phyloP scores from a whole-genome alignment of 352 stramenopile genomes.

The Pythium brachiatum region DNA sequence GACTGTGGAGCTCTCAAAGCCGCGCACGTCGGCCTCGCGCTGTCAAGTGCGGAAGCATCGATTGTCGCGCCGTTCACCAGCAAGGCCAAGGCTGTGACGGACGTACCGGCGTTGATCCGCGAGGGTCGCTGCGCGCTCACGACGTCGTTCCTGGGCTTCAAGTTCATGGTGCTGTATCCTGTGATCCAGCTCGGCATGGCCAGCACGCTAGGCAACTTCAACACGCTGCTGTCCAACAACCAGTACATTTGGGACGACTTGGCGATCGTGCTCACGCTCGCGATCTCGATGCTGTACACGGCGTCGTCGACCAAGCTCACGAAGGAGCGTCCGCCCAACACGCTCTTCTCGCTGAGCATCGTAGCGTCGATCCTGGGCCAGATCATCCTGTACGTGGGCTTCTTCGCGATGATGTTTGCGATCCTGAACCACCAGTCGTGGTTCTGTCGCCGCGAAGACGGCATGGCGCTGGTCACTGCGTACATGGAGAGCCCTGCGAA shows the following conservation, averaged over 20 bases:
- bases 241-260: conserved; percentile 65
- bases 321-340: conserved; percentile 34
- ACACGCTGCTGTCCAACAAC: conserved; percentile 49
- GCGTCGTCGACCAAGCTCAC: conserved; percentile 31
- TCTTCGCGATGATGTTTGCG: conserved; percentile 41
- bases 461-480: conserved; percentile 12
- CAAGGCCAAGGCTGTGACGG: conserved; percentile 68
- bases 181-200: conserved; percentile 51
- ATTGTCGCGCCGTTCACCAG: conserved; percentile 88
- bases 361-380: conserved; percentile 49
- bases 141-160: conserved; percentile 51
- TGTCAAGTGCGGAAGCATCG: conserved; percentile 82
- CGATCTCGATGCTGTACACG: conserved; percentile 58
- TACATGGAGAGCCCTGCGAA: background rate
- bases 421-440: conserved; percentile 33
- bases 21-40: conserved; percentile 83
- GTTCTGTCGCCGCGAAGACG: conserved; percentile 46
- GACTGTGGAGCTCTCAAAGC: conserved; percentile 84
- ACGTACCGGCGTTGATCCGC: conserved; percentile 71
- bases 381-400: conserved; percentile 39
- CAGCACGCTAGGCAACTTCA: conserved; percentile 26
- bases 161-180: conserved; percentile 63
- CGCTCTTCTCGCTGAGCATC: conserved; percentile 53
- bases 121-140: conserved; percentile 82
- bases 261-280: conserved; percentile 43